phyloP scores from a whole-genome alignment of 176 grass and related monocot genomes.

The Aegilops speltoides region DNA sequence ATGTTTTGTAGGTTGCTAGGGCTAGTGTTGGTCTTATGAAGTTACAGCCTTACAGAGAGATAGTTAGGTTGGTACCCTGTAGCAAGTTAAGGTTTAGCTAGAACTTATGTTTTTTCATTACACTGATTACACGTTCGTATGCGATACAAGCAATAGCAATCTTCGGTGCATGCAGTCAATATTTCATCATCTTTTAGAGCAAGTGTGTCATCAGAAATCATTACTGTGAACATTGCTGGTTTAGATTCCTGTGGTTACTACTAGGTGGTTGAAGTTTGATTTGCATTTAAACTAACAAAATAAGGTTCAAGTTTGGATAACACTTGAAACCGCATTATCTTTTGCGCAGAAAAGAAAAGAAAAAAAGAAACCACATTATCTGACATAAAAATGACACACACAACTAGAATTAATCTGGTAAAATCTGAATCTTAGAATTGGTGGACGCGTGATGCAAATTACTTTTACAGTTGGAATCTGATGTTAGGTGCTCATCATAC shows the following conservation, averaged over 20 bases:
- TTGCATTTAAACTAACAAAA: not conserved
- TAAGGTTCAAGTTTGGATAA: not conserved
- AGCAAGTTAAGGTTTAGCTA: not conserved
- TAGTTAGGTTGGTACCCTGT: not conserved
- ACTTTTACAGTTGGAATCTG: not conserved
- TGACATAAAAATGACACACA: not conserved
- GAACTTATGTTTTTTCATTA: not conserved
- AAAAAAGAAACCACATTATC: not conserved
- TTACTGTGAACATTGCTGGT: not conserved
- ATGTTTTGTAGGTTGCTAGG: not conserved
- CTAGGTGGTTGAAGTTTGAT: not conserved
- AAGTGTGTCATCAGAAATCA: not conserved
- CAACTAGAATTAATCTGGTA: not conserved
- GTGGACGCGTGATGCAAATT: not conserved
- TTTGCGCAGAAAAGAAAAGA: too few relatives aligned
- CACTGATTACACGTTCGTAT: not conserved
- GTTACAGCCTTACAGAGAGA: not conserved
- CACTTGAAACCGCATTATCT: not conserved
- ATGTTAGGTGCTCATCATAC: too few relatives aligned
- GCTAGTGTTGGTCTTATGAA: not conserved
- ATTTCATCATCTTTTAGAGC: not conserved
- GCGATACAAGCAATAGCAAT: not conserved
- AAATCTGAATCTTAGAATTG: not conserved
- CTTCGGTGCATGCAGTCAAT: not conserved
- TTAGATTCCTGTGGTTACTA: not conserved